phyloP scores from a whole-genome alignment of 2,329 filamentous ascomycete genomes.

The Seiridium unicorne region DNA sequence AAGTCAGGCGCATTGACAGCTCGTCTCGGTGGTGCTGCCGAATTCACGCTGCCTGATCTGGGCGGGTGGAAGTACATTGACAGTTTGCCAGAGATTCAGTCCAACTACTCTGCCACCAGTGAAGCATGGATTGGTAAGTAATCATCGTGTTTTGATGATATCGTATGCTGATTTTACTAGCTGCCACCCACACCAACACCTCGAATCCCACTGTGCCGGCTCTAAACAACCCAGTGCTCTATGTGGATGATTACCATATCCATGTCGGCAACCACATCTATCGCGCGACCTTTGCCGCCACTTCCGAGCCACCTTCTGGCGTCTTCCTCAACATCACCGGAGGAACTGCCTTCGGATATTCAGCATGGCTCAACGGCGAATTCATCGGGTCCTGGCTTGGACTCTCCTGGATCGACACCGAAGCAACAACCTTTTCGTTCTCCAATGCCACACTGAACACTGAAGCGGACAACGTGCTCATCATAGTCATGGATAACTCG shows the following conservation, averaged over 20 bases:
- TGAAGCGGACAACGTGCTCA: slow-evolving; percentile 42
- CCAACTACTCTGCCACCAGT: slow-evolving; percentile 40
- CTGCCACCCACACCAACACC: slow-evolving; percentile 48
- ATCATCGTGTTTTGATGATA: not conserved
- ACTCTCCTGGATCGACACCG: slow-evolving; percentile 34
- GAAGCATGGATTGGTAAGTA: slow-evolving; percentile 40
- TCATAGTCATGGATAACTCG: slow-evolving; percentile 59
- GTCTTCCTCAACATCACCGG: slow-evolving; percentile 52
- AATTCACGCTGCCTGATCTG: slow-evolving; percentile 37
- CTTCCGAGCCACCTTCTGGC: slow-evolving; percentile 33
- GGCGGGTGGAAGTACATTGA: slow-evolving; percentile 46
- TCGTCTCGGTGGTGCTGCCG: slow-evolving; percentile 22
- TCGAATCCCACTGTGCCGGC: slow-evolving; percentile 46
- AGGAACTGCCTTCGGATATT: slow-evolving; percentile 55
- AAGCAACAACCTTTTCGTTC: slow-evolving; percentile 46
- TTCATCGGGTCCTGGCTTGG: slow-evolving; percentile 57
- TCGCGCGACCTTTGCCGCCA: slow-evolving; percentile 47
- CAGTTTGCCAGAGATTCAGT: slow-evolving; percentile 44
- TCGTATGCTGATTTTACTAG: slow-evolving; percentile 14
- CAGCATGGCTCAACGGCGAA: slow-evolving; percentile 55
- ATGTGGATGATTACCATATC: slow-evolving; percentile 55
- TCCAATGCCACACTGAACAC: slow-evolving; percentile 42
- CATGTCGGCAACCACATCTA: slow-evolving; percentile 55
- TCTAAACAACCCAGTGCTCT: slow-evolving; percentile 51
- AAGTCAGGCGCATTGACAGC: slow-evolving; percentile 26